phyloP scores from a whole-genome alignment of 2,329 filamentous ascomycete genomes.

The Allantophomopsis lycopodina region DNA sequence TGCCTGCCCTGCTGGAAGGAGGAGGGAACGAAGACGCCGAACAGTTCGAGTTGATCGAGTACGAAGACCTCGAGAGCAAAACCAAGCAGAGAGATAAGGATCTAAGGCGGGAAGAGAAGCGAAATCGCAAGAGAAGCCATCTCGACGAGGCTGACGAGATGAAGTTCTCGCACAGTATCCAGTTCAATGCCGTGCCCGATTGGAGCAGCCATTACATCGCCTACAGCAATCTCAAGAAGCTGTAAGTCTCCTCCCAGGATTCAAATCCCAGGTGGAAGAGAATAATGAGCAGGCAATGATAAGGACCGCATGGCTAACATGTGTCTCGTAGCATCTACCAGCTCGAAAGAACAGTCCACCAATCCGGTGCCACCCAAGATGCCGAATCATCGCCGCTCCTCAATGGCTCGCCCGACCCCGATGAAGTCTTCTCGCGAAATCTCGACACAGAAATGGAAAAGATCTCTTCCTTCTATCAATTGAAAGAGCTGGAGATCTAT shows the following conservation, averaged over 20 bases:
- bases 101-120: conserved; percentile 22
- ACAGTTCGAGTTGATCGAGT: conserved; percentile 16
- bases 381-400: conserved; percentile 79
- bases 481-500: conserved; percentile 81
- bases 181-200: conserved; percentile 99
- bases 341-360: conserved; percentile 74
- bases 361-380: conserved; percentile 45
- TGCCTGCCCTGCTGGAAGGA: conserved; percentile 3
- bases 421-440: conserved; percentile 67
- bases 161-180: conserved; percentile 99
- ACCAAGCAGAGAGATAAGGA: conserved; percentile 3
- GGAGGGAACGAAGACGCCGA: conserved; percentile 12
- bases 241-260: conserved; percentile 42
- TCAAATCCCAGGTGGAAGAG: no score
- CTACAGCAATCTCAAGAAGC: conserved; percentile 97
- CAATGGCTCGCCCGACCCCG: conserved; percentile 53
- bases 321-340: conserved; percentile 64
- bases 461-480: conserved; percentile 77
- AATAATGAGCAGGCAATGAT: no score
- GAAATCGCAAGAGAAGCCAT: conserved; percentile 50
- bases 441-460: conserved; percentile 88
- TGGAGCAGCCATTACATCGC: conserved; percentile 98
- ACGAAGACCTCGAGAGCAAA: conserved; percentile 6
- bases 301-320: no score
- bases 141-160: conserved; percentile 72